phyloP scores from a whole-genome alignment of 305 asterid species.

The Lippia alba region DNA sequence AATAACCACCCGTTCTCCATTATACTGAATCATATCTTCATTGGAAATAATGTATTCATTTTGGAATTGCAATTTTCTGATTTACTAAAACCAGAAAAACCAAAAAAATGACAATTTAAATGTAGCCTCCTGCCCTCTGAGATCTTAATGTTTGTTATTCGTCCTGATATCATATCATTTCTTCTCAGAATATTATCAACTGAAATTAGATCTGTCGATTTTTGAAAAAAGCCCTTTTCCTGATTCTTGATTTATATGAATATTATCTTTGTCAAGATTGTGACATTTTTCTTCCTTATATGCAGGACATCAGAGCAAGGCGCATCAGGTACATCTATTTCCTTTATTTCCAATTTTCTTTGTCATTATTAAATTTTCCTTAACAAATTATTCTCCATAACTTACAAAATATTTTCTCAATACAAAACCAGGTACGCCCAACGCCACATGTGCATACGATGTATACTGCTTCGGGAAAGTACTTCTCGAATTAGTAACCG shows the following conservation, averaged over 20 bases:
- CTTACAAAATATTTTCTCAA: slow-evolving; percentile 13
- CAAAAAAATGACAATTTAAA: not conserved
- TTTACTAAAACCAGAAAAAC: not conserved
- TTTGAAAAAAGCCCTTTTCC: too few relatives aligned
- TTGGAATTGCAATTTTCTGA: slow-evolving; percentile 5
- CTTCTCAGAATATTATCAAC: slow-evolving; percentile 6
- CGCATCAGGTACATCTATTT: slow-evolving; percentile 61
- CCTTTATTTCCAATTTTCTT: slow-evolving; percentile 20
- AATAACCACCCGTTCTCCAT: not conserved
- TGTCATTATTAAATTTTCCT: not conserved
- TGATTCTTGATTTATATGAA: slow-evolving; percentile 18
- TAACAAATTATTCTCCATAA: not conserved
- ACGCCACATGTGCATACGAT: slow-evolving; percentile 73
- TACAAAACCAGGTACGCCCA: slow-evolving; percentile 54
- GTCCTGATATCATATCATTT: not conserved
- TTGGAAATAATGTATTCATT: not conserved
- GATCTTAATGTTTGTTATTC: not conserved
- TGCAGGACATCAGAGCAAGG: slow-evolving; percentile 80
- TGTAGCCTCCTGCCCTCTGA: not conserved
- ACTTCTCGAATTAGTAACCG: slow-evolving; percentile 85
- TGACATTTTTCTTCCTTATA: slow-evolving; percentile 33
- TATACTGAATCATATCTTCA: not conserved
- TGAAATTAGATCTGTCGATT: slow-evolving; percentile 9
- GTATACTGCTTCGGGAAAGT: slow-evolving; percentile 95
- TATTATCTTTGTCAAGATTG: slow-evolving; percentile 21